Evolutionary conservation across 805 yeast species (phyloP).

Genomic region (Vanderwaltozyma polyspora): DNA sequence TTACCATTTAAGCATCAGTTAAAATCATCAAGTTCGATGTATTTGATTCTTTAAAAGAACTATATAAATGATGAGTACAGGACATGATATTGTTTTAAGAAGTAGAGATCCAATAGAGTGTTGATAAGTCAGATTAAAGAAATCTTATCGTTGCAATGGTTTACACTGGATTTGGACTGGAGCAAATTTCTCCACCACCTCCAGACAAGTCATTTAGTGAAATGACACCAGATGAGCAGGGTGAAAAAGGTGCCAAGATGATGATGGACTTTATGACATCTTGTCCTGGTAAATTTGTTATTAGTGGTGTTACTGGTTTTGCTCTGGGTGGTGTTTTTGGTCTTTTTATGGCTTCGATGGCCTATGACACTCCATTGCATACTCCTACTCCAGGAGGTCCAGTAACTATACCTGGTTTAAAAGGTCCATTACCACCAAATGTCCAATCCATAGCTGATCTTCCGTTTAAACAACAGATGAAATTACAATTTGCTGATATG

Average conservation of each 20-base stretch:
- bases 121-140: too few relatives aligned
- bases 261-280: constrained; percentile 81
- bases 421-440: constrained; percentile 10
- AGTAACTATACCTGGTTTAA: constrained; percentile 1
- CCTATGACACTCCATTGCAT: constrained; percentile 33
- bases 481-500: constrained; percentile 84
- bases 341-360: constrained; percentile 71
- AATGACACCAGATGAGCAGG: constrained; percentile 87
- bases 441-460: constrained; percentile 60
- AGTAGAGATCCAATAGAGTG: too few relatives aligned
- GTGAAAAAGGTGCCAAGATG: constrained; percentile 74
- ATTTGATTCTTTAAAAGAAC: too few relatives aligned
- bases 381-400: constrained; percentile 20
- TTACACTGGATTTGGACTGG: constrained; percentile 34
- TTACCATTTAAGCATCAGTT: too few relatives aligned
- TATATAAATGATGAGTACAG: too few relatives aligned
- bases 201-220: constrained; percentile 43
- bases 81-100: too few relatives aligned
- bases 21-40: too few relatives aligned
- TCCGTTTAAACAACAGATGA: constrained; percentile 89
- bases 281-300: constrained; percentile 87
- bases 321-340: constrained; percentile 94
- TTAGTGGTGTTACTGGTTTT: constrained; percentile 91
- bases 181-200: constrained; percentile 31
- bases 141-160: too few relatives aligned